Conservation (phyloP, 73 alveolate species). For the Halteria grandinella region DNA sequence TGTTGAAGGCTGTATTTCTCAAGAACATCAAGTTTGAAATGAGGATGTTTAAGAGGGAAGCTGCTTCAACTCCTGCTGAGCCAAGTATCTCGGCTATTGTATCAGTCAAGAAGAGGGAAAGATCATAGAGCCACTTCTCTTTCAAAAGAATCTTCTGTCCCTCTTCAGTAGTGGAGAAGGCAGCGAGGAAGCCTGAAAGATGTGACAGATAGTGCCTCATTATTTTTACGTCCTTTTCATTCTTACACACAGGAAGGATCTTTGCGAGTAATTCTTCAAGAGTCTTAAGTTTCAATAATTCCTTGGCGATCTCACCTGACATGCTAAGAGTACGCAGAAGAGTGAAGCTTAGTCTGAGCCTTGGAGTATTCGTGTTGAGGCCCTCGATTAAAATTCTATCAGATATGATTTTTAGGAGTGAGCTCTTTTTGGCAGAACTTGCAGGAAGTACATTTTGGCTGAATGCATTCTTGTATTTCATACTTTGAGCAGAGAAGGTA, state of each 20-base stretch:
- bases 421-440: not conserved
- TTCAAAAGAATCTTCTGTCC: constrained; percentile 29
- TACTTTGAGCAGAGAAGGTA: constrained; percentile 39
- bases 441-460: not conserved
- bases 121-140: constrained; percentile 32
- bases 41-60: not conserved
- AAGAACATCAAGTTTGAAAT: constrained; percentile 31
- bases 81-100: not conserved
- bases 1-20: constrained; percentile 13
- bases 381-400: constrained; percentile 7
- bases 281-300: constrained; percentile 14
- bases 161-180: constrained; percentile 35
- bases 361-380: not conserved
- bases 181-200: constrained; percentile 38
- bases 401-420: constrained; percentile 28
- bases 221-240: constrained; percentile 51
- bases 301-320: constrained; percentile 51
- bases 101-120: constrained; percentile 38
- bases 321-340: constrained; percentile 28
- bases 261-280: constrained; percentile 35
- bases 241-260: constrained; percentile 46
- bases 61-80: not conserved
- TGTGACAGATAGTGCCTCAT: constrained; percentile 16
- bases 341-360: not conserved
- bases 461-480: constrained; percentile 50